Conservation (phyloP, 2,329 filamentous ascomycete genomes). For the Microsporum canis region DNA sequence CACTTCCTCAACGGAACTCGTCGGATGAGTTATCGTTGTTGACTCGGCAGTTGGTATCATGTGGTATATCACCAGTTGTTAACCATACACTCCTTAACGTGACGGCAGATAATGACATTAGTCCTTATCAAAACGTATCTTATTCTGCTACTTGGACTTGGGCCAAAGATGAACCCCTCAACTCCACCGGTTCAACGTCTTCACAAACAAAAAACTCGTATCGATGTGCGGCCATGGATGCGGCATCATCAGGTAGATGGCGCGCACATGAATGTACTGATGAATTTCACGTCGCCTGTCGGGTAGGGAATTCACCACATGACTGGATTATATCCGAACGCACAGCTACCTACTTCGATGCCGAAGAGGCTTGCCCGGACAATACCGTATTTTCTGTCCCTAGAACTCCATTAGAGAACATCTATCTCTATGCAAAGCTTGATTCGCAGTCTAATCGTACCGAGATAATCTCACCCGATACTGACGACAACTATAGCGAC, state of each 20-base stretch:
- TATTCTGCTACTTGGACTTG: slow-evolving; percentile 49
- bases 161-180: slow-evolving; percentile 45
- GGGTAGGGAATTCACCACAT: slow-evolving; percentile 43
- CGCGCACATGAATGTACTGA: slow-evolving; percentile 44
- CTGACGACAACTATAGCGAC: slow-evolving; percentile 2
- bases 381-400: slow-evolving; percentile 46
- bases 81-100: slow-evolving; percentile 44
- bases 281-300: slow-evolving; percentile 46
- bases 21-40: slow-evolving; percentile 25
- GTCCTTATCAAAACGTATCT: slow-evolving; percentile 41
- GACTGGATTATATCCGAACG: slow-evolving; percentile 43
- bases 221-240: slow-evolving; percentile 47
- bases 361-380: slow-evolving; percentile 38
- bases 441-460: slow-evolving; percentile 17
- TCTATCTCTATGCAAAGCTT: slow-evolving; percentile 42
- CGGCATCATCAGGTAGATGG: slow-evolving; percentile 45
- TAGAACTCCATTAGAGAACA: slow-evolving; percentile 52
- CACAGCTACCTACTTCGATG: slow-evolving; percentile 34
- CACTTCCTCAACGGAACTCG: slow-evolving; percentile 19
- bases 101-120: slow-evolving; percentile 40
- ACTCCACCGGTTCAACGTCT: slow-evolving; percentile 27
- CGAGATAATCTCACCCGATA: not conserved
- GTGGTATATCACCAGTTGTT: slow-evolving; percentile 50
- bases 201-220: slow-evolving; percentile 24
- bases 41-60: slow-evolving; percentile 37